These are phyloP conservation scores for Beauveria australis DNA, from an alignment of 2,329 filamentous ascomycete genomes.

Conservation along the genomic window DNA sequence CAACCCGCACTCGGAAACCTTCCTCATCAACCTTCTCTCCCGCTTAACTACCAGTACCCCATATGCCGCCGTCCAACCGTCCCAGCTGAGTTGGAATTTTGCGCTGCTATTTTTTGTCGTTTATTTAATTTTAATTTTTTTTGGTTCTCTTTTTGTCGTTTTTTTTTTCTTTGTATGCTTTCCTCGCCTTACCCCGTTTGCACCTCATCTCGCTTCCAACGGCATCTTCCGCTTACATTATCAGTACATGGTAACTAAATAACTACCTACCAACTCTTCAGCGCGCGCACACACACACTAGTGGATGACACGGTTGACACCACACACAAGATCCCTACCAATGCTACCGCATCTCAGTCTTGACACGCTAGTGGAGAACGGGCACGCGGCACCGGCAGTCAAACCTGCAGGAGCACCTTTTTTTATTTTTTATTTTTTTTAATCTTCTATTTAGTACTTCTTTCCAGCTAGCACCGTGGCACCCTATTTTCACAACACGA, in stretches of 20 bases:
- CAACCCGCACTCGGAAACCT: no score
- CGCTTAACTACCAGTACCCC: no score
- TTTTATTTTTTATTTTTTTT: not conserved
- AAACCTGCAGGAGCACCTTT: not conserved
- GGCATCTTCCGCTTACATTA: not conserved
- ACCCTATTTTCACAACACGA: not conserved
- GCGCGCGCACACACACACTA: not conserved
- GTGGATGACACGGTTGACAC: no score
- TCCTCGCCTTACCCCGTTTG: not conserved
- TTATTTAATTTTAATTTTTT: no score
- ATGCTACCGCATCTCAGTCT: not conserved
- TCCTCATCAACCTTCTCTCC: no score
- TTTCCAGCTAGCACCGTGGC: no score
- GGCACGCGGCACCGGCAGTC: not conserved
- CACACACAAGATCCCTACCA: not conserved
- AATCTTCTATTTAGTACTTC: not conserved
- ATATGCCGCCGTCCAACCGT: no score
- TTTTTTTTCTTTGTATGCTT: not conserved
- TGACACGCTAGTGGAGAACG: not conserved
- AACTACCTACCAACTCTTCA: no score
- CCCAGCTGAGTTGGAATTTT: no score
- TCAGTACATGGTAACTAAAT: no score
- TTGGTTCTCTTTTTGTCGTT: not conserved
- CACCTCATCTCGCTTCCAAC: not conserved
- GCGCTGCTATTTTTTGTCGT: no score